These are phyloP conservation scores for Adansonia grandidieri DNA, from an alignment of 441 rosid species.

Conservation along the genomic window DNA sequence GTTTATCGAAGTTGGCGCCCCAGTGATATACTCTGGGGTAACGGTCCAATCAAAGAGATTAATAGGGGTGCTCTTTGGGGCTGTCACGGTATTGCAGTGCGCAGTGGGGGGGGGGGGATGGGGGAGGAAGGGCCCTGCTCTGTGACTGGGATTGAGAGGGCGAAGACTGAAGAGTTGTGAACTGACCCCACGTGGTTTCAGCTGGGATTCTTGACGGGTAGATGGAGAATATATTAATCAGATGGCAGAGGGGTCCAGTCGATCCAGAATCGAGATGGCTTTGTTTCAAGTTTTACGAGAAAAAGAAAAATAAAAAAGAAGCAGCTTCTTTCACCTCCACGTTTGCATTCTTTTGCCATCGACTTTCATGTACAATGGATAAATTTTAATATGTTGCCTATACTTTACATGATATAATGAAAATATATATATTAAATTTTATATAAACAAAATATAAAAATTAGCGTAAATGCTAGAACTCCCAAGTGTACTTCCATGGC, in stretches of 20 bases:
- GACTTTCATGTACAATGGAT: background rate
- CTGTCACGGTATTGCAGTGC: background rate
- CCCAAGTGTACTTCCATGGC: too few species aligned
- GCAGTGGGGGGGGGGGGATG: background rate
- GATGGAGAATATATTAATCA: slow-evolving; percentile 10
- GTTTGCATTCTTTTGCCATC: slow-evolving; percentile 8
- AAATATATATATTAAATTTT: background rate
- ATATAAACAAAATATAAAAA: too few species aligned
- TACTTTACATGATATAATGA: too few species aligned
- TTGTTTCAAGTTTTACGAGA: background rate
- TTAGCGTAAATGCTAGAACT: too few species aligned
- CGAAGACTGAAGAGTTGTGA: background rate
- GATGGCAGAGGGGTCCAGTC: background rate
- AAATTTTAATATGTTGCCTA: background rate
- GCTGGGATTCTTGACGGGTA: background rate
- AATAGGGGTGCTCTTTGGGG: slow-evolving; percentile 21
- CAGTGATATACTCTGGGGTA: background rate
- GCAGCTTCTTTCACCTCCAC: background rate
- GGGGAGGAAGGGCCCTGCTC: background rate
- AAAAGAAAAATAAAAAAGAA: too few species aligned
- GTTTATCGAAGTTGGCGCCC: background rate
- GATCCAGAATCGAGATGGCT: background rate
- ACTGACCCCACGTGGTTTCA: background rate
- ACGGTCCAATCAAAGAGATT: slow-evolving; percentile 33
- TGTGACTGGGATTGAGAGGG: background rate